Base-by-base conservation (phyloP, 768 basidiomycete species). In the Brasilioporus rufonigricans region DNA sequence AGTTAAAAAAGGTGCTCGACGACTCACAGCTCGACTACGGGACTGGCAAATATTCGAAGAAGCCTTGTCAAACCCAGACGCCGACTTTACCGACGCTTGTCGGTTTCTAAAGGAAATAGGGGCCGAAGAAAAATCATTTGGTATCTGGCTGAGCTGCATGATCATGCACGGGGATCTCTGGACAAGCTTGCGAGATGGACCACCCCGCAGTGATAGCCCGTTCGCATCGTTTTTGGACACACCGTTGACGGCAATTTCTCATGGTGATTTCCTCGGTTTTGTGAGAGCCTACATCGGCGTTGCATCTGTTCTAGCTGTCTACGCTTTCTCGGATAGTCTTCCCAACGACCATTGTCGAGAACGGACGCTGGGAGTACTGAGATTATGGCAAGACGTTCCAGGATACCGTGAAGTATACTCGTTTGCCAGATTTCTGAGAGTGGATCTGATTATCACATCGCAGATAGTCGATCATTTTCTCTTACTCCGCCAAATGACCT, bases 281-380 rank as follows among this genome's bases (percentile, higher is more conserved):
- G 74, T 87, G 11, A 78, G 85, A 53, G 85, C 86, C 0, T 83
- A 80, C 57, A 71, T 91, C 44, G 90, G 90, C 1, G 77, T 91
- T 9, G 77, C 84, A 3, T 76, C 78, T 48, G 82, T 89, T 14
- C 70, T 92, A 14, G 83, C 83, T 2, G 86, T 87, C 32, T 86
- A 85, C 63, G 86, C 87, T 4, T 93, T 89, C 86, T 82, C 89
- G 13, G 90, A 91, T 61, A 89, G 87, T 65, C 72, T 89, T 19
- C 85, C 85, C 1, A 80, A 84, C 51, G 78, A 82, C 53, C 70
- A 71, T 13, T 87, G 86, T 62, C 79, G 86, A 12, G 85, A 88
- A 61, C 79, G 84, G 44, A 76, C 81, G 1, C 70, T 91, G 9
- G 81, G 79, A 8, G 75, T 91, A 16, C 55, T 91, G 33, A 58